Evolutionary conservation across 306 rosid genomes (phyloP).

Genomic region (Potentilla sterilis): DNA sequence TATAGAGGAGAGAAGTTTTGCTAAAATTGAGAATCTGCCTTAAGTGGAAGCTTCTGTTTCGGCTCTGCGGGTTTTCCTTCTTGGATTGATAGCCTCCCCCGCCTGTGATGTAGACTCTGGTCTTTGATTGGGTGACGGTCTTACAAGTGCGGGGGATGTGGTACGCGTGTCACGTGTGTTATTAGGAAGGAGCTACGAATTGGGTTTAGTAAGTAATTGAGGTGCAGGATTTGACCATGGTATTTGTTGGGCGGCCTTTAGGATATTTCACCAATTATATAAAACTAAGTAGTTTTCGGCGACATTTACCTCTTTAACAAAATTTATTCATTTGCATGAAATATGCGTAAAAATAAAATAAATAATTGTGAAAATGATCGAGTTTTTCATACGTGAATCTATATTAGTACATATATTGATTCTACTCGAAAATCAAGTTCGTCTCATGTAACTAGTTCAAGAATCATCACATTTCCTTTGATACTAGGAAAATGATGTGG

Average conservation of each 20-base stretch:
- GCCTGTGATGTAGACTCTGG: not conserved
- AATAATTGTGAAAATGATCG: too few relatives aligned
- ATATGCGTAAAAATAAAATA: too few relatives aligned
- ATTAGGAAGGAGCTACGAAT: slow-evolving; percentile 27
- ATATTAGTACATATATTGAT: too few relatives aligned
- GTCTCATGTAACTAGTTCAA: too few relatives aligned
- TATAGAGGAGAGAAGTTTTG: slow-evolving; percentile 8
- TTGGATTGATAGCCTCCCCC: not conserved
- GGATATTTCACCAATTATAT: too few relatives aligned
- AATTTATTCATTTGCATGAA: too few relatives aligned
- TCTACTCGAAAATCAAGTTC: too few relatives aligned
- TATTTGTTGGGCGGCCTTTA: not conserved
- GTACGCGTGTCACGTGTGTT: slow-evolving; percentile 34
- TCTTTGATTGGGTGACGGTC: not conserved
- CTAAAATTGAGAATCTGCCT: not conserved
- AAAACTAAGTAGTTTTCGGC: too few relatives aligned
- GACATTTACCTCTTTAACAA: too few relatives aligned
- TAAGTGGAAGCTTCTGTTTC: slow-evolving; percentile 40
- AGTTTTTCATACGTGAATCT: too few relatives aligned
- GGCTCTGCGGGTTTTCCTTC: not conserved
- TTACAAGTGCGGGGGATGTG: not conserved
- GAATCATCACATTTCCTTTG: too few relatives aligned
- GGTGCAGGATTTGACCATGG: not conserved
- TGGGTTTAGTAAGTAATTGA: not conserved
- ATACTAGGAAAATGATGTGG: too few relatives aligned